These are phyloP conservation scores for Perilla frutescens DNA, from an alignment of 257 asterid species.

Conservation along the genomic window DNA sequence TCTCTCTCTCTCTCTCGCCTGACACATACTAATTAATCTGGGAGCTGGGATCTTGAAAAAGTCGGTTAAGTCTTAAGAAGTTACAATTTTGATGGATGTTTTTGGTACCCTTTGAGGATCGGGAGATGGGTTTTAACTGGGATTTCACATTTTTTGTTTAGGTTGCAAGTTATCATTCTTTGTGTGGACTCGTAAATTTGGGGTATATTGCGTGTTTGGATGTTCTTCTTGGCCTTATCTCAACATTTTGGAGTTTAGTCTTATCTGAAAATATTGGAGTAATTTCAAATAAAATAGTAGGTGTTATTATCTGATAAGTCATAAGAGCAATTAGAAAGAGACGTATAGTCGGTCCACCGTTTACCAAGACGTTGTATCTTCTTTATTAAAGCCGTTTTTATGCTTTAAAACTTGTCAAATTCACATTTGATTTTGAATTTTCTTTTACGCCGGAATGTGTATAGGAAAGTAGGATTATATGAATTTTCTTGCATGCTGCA, in stretches of 20 bases:
- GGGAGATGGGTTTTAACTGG: conserved; percentile 22
- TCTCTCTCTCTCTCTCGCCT: conserved; percentile 7
- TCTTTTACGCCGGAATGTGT: conserved; percentile 20
- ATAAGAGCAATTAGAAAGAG: conserved; percentile 14
- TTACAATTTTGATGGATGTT: conserved; percentile 16
- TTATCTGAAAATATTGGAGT: conserved; percentile 28
- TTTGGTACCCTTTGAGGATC: conserved; percentile 4
- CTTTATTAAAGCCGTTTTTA: conserved; percentile 33
- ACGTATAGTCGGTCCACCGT: conserved; percentile 39
- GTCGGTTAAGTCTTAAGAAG: conserved; percentile 2
- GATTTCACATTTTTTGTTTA: conserved; percentile 19
- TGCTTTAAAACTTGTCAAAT: conserved; percentile 17
- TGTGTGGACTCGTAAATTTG: conserved; percentile 17
- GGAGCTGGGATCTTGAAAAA: conserved; percentile 34
- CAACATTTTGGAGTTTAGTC: conserved; percentile 36
- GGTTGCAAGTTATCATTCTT: conserved; percentile 30
- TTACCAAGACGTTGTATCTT: conserved; percentile 22
- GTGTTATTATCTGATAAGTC: conserved; percentile 25
- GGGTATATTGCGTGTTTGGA: conserved; percentile 41
- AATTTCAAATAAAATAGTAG: conserved; percentile 26
- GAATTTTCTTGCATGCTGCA: conserved; percentile 12
- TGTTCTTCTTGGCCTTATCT: conserved; percentile 22
- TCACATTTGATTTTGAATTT: conserved; percentile 25
- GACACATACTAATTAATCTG: not conserved
- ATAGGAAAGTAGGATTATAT: not conserved